Evolutionary conservation across 768 basidiomycete species (phyloP).

Genomic region (Udeniomyces megalosporus): DNA sequence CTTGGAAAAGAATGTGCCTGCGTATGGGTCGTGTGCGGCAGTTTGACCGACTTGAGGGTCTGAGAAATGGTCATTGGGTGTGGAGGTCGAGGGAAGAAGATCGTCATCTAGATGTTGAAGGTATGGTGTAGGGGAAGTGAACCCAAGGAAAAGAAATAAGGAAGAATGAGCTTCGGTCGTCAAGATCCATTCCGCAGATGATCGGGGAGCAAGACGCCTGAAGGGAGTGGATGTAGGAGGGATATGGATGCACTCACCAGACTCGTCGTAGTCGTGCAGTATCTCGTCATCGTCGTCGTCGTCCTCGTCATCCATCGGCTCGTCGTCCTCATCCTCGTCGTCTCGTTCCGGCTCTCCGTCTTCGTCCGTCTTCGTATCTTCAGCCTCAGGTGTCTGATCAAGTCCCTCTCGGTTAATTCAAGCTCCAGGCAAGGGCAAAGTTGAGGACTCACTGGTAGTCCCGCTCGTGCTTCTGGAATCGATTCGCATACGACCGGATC

Average conservation of each 20-base stretch:
- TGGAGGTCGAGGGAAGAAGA: background rate
- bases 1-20: constrained; percentile 89
- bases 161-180: no score
- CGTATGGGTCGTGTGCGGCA: constrained; percentile 52
- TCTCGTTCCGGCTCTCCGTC: constrained; percentile 33
- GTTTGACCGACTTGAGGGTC: background rate
- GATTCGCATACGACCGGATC: no score
- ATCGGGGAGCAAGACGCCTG: background rate
- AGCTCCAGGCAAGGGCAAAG: no score
- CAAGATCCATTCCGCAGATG: no score
- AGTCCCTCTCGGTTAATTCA: no score
- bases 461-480: no score
- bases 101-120: background rate
- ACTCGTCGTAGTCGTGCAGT: constrained; percentile 21
- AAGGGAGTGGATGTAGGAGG: background rate
- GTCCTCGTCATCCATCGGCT: constrained; percentile 35
- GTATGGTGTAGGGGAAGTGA: constrained; percentile 19
- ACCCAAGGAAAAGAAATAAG: constrained; percentile 33
- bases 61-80: background rate
- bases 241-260: constrained; percentile 10
- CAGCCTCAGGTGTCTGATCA: constrained; percentile 38
- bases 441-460: constrained; percentile 19
- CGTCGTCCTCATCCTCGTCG: constrained; percentile 46
- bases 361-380: constrained; percentile 15
- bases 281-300: background rate